Base-by-base conservation (phyloP, 257 asterid species). In the Ballota nigra region DNA sequence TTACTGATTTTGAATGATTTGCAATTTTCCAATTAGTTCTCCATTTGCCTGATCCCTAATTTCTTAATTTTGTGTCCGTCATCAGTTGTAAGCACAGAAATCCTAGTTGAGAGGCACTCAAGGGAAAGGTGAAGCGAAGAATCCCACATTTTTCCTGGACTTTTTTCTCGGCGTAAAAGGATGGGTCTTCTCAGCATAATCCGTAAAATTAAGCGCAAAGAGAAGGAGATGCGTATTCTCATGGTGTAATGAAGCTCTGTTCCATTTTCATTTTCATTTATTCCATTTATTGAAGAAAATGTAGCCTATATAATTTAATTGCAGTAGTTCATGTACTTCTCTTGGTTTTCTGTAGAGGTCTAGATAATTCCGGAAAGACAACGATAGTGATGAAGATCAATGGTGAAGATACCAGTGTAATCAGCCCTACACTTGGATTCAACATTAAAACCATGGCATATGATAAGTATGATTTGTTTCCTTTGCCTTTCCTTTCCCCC, bases 181-280 rank as follows among this genome's bases (percentile, higher is more conserved):
- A 91, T 91, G 99, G 97, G 99, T 15, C 90, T 89, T 57, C 87
- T 94, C 58, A 89, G 96, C 80, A 85, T 91, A 71, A 94, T 94
- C 68, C 84, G 98, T 24, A 94, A 94, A 77, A 89, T 94, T 80
- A 94, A 94, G 85, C 90, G 92, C 70, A 94, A 91, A 74, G 99
- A 94, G 73, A 92, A 91, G 80, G 99, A 94, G 82, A 92, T 94
- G 99, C 96, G 99, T 56, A 92, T 94, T 78, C 99, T 94, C 73
- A 94, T 91, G 98, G 99, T 94, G 99, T 94, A 91, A 65, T 69
- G 80, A 53, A 62, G 73, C 73, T 6, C 18, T 68, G 13, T 41
- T 22, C 52, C 64, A 40, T 13, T 26, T 59, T 18, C 16, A 57
- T 8, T 70, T 51, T n/a, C n/a, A n/a, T n/a, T n/a, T n/a, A n/a